phyloP scores from a whole-genome alignment of 495 filamentous ascomycete genomes.

The Xylaria telfairii region DNA sequence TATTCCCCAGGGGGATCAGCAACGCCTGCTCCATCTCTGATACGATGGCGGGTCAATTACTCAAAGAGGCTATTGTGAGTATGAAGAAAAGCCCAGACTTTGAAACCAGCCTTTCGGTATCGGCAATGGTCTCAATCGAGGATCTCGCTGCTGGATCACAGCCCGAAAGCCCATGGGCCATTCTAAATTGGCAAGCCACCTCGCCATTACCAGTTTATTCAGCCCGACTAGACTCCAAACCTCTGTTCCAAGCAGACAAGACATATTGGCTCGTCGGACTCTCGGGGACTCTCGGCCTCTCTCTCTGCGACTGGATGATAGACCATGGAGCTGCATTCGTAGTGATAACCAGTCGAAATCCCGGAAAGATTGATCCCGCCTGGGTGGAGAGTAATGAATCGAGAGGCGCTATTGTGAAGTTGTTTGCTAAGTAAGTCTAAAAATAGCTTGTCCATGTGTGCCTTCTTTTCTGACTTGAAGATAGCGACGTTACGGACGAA shows the following conservation, averaged over 20 bases:
- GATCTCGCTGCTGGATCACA: neutral
- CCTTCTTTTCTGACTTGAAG: neutral
- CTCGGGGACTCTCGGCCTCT: conserved; percentile 54
- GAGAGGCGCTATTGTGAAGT: conserved; percentile 29
- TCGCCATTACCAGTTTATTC: neutral
- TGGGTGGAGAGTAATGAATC: conserved; percentile 48
- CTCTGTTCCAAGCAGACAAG: conserved; percentile 38
- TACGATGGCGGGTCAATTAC: neutral
- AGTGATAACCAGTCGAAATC: conserved; percentile 57
- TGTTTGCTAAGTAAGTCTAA: conserved; percentile 10
- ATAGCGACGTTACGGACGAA: conserved; percentile 31
- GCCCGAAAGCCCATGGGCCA: neutral
- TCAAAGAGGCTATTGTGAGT: neutral
- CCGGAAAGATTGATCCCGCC: conserved; percentile 46
- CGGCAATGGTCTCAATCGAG: neutral
- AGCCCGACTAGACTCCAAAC: conserved; percentile 11
- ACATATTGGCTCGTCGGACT: conserved; percentile 62
- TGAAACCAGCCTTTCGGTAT: neutral
- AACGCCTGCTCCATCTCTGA: neutral
- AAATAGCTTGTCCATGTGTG: neutral
- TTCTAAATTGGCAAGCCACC: neutral
- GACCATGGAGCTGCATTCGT: conserved; percentile 54
- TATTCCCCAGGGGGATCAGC: neutral
- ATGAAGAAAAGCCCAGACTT: neutral
- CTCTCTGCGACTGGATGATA: conserved; percentile 61